Base-by-base conservation (phyloP, 805 yeast genomes). In the Wickerhamomyces rabaulensis region DNA sequence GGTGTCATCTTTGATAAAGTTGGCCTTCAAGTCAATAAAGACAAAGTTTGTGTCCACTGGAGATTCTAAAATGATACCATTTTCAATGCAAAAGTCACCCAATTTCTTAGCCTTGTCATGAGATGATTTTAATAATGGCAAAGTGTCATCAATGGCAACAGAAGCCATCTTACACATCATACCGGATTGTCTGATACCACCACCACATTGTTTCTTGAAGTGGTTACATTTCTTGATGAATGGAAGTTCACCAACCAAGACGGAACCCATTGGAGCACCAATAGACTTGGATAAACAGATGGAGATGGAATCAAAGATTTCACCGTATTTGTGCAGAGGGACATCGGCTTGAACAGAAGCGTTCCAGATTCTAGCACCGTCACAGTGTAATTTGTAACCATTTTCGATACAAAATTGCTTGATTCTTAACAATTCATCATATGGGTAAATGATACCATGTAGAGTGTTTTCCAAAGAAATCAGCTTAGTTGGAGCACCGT, bases 331-430 rank as follows among this genome's bases (percentile, higher is more conserved):
- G 17, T 65, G 67, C 50, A 90, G 66, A 16, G 88, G 68, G 23
- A 56, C 52, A 9, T 47, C 52, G 9, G 88, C 79, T 23, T 76
- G 91, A 12, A 76, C 85, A 37, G 81, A 71, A 10, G 97, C 97
- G 60, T 91, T 88, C 94, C 95, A 90, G 45, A 91, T 70, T 56
- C 98, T 76, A 16, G 98, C 98, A 53, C 98, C 98, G 63, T 91
- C 98, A 57, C 90, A 78, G 60, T 91, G 97, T 57, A 90, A 66
- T 46, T 71, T 74, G 45, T 88, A 68, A 48, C 73, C 74, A 55
- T 83, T 74, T 31, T 68, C 76, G 46, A 72, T 70, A 54, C 94
- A 87, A 74, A 87, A 91, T 41, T 69, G 75, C 43, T 84, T 76
- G 56, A 91, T 91, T 51, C 79, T 76, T 51, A 71, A 67, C 46